phyloP scores from a whole-genome alignment of 2,329 filamentous ascomycete genomes.

The Penicillium sp. region DNA sequence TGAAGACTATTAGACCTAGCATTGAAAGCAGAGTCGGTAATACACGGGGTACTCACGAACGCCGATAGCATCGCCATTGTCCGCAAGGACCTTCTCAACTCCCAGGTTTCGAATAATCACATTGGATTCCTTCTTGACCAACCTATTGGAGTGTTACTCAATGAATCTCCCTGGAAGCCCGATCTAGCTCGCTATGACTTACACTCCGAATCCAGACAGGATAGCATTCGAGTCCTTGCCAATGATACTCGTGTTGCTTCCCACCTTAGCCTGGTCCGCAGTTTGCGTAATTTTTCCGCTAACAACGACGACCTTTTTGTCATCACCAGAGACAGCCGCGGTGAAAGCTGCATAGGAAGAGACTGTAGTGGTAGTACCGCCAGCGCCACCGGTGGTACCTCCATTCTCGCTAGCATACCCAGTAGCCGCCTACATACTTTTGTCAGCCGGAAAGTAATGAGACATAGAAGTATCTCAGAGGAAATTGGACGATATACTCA shows the following conservation, averaged over 20 bases:
- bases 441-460: background rate
- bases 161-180: too few species aligned
- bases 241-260: constrained; percentile 57
- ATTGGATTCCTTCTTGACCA: constrained; percentile 60
- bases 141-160: constrained; percentile 38
- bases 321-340: constrained; percentile 54
- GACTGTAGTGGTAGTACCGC: constrained; percentile 61
- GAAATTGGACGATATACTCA: constrained; percentile 20
- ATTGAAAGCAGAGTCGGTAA: constrained; percentile 29
- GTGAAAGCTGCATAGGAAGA: constrained; percentile 56
- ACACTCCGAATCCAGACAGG: constrained; percentile 54
- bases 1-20: constrained; percentile 4
- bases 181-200: too few species aligned
- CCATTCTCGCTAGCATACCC: constrained; percentile 56
- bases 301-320: constrained; percentile 53
- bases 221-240: constrained; percentile 57
- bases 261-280: constrained; percentile 50
- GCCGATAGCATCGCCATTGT: constrained; percentile 63
- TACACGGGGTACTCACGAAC: constrained; percentile 51
- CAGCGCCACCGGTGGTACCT: constrained; percentile 60
- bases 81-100: constrained; percentile 61
- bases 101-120: constrained; percentile 67
- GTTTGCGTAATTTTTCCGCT: constrained; percentile 50
- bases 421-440: constrained; percentile 27
- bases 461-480: background rate